Base-by-base conservation (phyloP, 108 stramenopile species). In the Seminavis robusta region DNA sequence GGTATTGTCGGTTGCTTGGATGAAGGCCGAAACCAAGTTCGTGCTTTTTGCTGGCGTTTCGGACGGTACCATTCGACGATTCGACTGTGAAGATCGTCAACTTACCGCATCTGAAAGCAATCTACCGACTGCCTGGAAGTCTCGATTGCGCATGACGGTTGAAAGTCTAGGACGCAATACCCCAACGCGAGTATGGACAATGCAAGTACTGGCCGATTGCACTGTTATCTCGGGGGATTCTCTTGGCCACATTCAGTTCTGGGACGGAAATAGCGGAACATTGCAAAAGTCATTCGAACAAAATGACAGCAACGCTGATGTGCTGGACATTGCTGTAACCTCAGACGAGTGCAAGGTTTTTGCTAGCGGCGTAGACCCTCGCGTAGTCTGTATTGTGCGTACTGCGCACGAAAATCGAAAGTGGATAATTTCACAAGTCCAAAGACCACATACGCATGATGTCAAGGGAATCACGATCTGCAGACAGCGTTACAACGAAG, bases 371-470 rank as follows among this genome's bases (percentile, higher is more conserved):
- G 71, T 96, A n/a, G 97, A 98, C 77, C 77, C 92, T 28, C 80
- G 90, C 43, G 90, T 96, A 21, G 67, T 91, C 48, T 90, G 85
- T 62, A 71, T 90, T 50, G 77, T 87, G 57, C 74, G 95, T 15
- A 7, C 45, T 23, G 30, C 43, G 25, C 10, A 11, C 31, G 33
- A 57, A 6, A 52, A 47, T 36, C 71, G 76, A 29, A 70, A 67
- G 43, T 98, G 95, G 95, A 73, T 74, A 37, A 60, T 83, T 21
- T 74, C 91, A 7, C 48, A 75, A 47, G 81, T 86, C 39, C 94
- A 95, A 56, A 79, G 97, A 9, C 80, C 90, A 21, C 97, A 98
- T 61, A 89, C 89, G 25, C 95, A 96, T 66, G 97, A 98, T 68
- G 86, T 98, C 0, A 83, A 79, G 30, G 77, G 81, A 13, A 64